Evolutionary conservation across 2,329 filamentous ascomycete genomes (phyloP), one percentile per base, ranked within the genome.

Genomic region (Chaetomiaceae sp.): DNA sequence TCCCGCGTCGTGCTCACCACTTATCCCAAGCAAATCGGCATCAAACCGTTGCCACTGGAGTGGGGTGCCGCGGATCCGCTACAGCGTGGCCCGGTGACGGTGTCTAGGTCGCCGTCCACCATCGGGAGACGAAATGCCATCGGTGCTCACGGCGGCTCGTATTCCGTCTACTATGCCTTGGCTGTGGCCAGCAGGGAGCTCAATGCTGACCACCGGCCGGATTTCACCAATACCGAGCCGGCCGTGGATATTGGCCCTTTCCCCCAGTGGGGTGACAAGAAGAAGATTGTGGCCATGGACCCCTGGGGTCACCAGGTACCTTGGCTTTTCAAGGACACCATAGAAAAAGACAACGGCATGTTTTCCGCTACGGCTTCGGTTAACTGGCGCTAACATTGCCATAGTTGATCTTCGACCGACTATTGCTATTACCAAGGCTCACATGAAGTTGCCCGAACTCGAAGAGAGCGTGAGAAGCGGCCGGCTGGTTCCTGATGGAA

Each of bases 231-330:
- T 69, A 96, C 90, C 9, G 89, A 97, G 69, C 94, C 94, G 11
- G 90, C 91, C n/a, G 89, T 84, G 20, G 82, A 86, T 48, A 89
- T 97, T 66, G 90, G 90, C 0, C 90, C 89, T 7, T 95, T 95
- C 63, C 85, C 89, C 7, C 84, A 94, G 71, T 99, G 92, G 92
- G 81, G 80, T 23, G 89, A 95, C 66, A 82, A 81, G 64, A 90
- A 89, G 70, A 97, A 96, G 76, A 97, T 99, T 58, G 92, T 97
- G 13, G 89, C 92, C 16, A 96, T 99, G 90, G 94, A 97, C 67
- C 92, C 92, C 0, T 89, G 87, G 69, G 92, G 94, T 6, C 94
- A 97, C 73, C 75, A 96, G 55, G 81, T 86, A 8, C 89, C 89
- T 8, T 91, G 86, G 85, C 72, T 95, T 2, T 95, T 86, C 74